Conservation (phyloP, 805 yeast genomes). For the Candida insectorum region DNA sequence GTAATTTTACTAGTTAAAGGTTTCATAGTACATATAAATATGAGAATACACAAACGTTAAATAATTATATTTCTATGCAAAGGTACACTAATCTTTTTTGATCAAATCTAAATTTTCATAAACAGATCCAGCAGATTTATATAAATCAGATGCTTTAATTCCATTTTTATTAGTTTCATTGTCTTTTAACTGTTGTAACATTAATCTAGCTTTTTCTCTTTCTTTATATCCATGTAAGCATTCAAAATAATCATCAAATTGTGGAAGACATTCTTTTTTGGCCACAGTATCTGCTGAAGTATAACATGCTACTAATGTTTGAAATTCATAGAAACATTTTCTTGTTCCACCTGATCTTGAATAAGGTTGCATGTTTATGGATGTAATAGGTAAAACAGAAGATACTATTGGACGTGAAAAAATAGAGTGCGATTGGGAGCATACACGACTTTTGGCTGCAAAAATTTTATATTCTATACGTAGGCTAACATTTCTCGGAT, state of each 20-base stretch:
- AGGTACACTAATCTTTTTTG: constrained; percentile 10
- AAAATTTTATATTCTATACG: constrained; percentile 32
- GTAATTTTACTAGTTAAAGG: no score
- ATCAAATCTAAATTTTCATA: constrained; percentile 45
- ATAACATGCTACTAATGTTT: constrained; percentile 41
- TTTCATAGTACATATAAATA: no score
- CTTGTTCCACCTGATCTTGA: constrained; percentile 47
- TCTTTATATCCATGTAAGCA: constrained; percentile 47
- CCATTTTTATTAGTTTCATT: constrained; percentile 40
- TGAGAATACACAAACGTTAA: no score
- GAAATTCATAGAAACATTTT: constrained; percentile 47
- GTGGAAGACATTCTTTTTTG: constrained; percentile 41
- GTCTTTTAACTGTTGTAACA: constrained; percentile 45
- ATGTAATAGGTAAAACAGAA: background rate
- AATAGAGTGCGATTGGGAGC: background rate
- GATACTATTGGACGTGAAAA: constrained; percentile 7
- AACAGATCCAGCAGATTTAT: constrained; percentile 37
- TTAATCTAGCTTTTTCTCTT: constrained; percentile 42
- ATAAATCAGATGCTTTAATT: constrained; percentile 41
- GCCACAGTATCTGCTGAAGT: constrained; percentile 42
- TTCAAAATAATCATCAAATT: constrained; percentile 44
- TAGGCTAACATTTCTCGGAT: constrained; percentile 75
- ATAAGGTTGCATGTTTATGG: constrained; percentile 40
- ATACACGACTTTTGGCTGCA: no score
- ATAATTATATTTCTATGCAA: constrained; percentile 6